Evolutionary conservation across 495 filamentous ascomycete species (phyloP).

Genomic region (Neurospora terricola): DNA sequence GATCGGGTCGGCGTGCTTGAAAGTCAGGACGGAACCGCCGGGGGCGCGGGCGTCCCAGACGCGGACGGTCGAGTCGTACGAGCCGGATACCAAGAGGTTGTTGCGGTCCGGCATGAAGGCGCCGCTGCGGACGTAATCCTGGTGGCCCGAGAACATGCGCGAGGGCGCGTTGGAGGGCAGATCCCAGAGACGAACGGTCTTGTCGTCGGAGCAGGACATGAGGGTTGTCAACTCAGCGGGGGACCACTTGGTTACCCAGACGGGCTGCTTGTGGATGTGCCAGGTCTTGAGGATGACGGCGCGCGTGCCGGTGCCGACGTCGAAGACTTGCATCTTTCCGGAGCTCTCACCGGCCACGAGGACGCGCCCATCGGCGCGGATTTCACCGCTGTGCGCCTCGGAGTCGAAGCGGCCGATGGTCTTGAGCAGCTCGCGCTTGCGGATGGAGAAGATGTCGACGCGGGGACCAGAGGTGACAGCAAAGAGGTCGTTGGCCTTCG

Average conservation of each 20-base stretch:
- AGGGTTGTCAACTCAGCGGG: constrained; percentile 75
- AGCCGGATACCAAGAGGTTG: constrained; percentile 72
- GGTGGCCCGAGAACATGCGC: constrained; percentile 74
- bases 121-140: constrained; percentile 83
- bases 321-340: constrained; percentile 89
- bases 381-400: constrained; percentile 73
- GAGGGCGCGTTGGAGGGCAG: constrained; percentile 66
- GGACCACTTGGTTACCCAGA: constrained; percentile 83
- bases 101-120: constrained; percentile 74
- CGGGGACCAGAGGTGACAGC: constrained; percentile 85
- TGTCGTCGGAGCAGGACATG: constrained; percentile 80
- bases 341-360: constrained; percentile 84
- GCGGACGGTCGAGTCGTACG: constrained; percentile 88
- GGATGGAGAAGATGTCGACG: constrained; percentile 84
- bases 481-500: constrained; percentile 60
- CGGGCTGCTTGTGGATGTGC: constrained; percentile 90
- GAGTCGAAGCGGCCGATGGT: constrained; percentile 89
- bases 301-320: constrained; percentile 52
- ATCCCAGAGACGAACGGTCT: constrained; percentile 89
- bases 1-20: constrained; percentile 82
- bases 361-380: constrained; percentile 80
- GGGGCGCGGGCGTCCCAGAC: constrained; percentile 84
- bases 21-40: constrained; percentile 64
- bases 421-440: constrained; percentile 79
- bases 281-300: constrained; percentile 93